Base-by-base conservation (phyloP, 2,329 filamentous ascomycete species). In the Aspergillus novoparasiticus region DNA sequence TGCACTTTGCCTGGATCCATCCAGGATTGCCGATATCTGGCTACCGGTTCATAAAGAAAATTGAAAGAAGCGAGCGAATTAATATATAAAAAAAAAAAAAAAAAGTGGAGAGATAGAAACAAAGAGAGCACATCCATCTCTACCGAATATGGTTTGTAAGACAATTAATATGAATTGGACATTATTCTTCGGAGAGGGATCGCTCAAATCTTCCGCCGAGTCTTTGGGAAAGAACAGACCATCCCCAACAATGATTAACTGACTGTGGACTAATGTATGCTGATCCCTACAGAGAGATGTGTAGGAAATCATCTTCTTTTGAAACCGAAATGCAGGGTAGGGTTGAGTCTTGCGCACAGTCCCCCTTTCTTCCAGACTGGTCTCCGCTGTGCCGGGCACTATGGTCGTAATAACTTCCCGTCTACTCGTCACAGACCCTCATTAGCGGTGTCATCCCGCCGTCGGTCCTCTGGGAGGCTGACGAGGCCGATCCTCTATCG, bases 361-460 rank as follows among this genome's bases (percentile, higher is more conserved):
- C 67, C 67, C 60, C 67, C 59, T 63, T 32, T 55, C 51, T 23
- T 54, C 46, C 45, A 34, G 58, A 41, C 41, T 28, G 26, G 32
- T 32, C 39, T 53, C 55, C 48, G 60, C 41, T 51, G 48, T 51
- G 63, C 64, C 62, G 61, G 59, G 61, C 55, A 62, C 16, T 58
- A 46, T 62, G 58, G 64, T 58, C 45, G 63, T 60, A 58, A 62
- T 58, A 46, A 56, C 28, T 60, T 59, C 51, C 65, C 48, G 60
- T 65, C 58, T 61, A 61, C 66, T 64, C 64, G 62, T 66, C 62
- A 66, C 66, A 64, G 62, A 58, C 59, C 55, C 53, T 58, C 58
- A 62, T 59, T 61, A 64, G 64, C 62, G 59, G 63, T 65, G 66
- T 68, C 64, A 64, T 59, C 57, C 56, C 60, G 57, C 57, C 55